phyloP scores from a whole-genome alignment of 495 filamentous ascomycete species.

The Pyrenula massariospora region DNA sequence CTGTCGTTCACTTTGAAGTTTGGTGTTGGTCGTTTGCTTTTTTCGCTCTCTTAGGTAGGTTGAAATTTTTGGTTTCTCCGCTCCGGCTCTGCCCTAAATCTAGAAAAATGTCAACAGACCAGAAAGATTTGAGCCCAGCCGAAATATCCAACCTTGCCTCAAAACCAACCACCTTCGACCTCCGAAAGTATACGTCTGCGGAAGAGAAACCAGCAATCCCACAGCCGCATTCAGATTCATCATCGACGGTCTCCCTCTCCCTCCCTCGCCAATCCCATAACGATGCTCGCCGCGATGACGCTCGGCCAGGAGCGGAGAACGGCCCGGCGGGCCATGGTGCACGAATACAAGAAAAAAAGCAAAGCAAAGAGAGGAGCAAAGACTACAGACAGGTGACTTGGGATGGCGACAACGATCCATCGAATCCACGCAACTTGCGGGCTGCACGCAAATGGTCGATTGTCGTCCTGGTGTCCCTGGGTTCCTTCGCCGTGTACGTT shows the following conservation, averaged over 20 bases:
- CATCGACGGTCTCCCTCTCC: not conserved
- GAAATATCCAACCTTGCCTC: not conserved
- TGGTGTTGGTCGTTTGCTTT: no score
- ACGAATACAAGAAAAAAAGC: not conserved
- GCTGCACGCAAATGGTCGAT: slow-evolving; percentile 67
- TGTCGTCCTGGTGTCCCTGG: slow-evolving; percentile 54
- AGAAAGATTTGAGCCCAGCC: no score
- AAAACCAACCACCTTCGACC: not conserved
- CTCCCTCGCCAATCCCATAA: not conserved
- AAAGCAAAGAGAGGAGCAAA: not conserved
- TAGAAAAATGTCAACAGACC: no score
- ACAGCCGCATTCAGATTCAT: not conserved
- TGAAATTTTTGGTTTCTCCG: no score
- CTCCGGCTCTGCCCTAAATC: no score
- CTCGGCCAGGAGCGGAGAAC: no score
- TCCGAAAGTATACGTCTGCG: not conserved
- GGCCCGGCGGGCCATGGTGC: no score
- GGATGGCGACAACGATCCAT: slow-evolving; percentile 60
- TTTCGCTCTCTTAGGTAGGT: no score
- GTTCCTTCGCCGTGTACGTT: slow-evolving; percentile 77
- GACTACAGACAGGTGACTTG: slow-evolving; percentile 38
- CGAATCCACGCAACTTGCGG: slow-evolving; percentile 61
- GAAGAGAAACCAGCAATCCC: not conserved
- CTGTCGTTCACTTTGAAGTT: no score
- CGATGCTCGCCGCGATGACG: no score